Percentiles rank a stretch among this genome's conserved stretches.
These are phyloP conservation scores for Cenchrus fungigraminus DNA, from an alignment of 176 grass and related monocot genomes.

Conservation along the genomic window DNA sequence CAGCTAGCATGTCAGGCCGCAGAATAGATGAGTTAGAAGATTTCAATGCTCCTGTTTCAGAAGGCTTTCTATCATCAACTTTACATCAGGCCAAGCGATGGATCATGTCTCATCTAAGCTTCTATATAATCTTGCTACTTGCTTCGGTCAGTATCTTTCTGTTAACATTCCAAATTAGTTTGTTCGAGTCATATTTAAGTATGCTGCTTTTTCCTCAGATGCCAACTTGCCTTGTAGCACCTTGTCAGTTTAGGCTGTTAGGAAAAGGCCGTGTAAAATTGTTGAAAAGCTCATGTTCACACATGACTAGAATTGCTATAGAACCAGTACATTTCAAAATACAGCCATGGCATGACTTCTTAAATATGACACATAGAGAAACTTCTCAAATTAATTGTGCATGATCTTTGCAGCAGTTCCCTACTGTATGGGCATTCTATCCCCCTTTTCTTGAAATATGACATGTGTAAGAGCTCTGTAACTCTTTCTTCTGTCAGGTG, in stretches of 20 bases:
- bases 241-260: constrained; percentile 9
- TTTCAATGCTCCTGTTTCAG: constrained; percentile 53
- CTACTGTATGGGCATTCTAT: constrained; percentile 25
- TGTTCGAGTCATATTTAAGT: constrained; percentile 9
- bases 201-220: neutral
- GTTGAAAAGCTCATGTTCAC: constrained; percentile 21
- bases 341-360: constrained; percentile 6
- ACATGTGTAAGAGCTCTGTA: constrained; percentile 30
- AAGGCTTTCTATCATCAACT: constrained; percentile 60
- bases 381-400: constrained; percentile 8
- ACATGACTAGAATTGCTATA: constrained; percentile 18
- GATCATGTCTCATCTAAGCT: constrained; percentile 93
- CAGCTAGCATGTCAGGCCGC: constrained; percentile 84
- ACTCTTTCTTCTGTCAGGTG: constrained; percentile 62
- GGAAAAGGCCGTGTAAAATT: constrained; percentile 16
- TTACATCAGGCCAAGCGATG: constrained; percentile 75
- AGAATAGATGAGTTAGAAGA: constrained; percentile 73
- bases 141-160: constrained; percentile 80
- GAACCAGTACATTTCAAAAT: constrained; percentile 30
- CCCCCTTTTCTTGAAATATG: constrained; percentile 21
- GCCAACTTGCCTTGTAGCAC: constrained; percentile 20
- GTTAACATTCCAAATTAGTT: constrained; percentile 26
- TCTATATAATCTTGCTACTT: constrained; percentile 82
- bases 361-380: constrained; percentile 30
- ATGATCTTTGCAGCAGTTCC: neutral